Evolutionary conservation across 768 basidiomycete species (phyloP), one percentile per base, ranked within the genome.

Genomic region (Mycena belliarum): DNA sequence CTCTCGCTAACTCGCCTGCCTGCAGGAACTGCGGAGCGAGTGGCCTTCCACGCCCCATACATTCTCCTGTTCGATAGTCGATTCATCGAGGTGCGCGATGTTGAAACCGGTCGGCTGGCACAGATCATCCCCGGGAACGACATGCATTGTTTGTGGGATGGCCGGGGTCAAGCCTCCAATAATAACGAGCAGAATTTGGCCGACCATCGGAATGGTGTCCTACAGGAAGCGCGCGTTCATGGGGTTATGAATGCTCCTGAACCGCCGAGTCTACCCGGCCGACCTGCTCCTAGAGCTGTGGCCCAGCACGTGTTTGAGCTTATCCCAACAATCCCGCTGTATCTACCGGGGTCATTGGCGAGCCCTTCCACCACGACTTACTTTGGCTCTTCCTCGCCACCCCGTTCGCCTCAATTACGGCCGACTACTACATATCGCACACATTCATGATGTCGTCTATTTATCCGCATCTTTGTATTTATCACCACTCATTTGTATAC

Each of bases 141-240:
- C 61, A 79, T 95, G 42, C 85, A 88, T 25, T 93, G 92, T 66
- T 83, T 93, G 25, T 97, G 93, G 90, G 94, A 98, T 68, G 95
- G 92, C 14, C 86, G 92, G 2, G 78, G 78, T 9, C 71, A 76
- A 14, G 69, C 71, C 58, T 66, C 83, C 77, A 88, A 71, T 84
- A 86, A 65, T 80, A 86, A 52, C 79, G 89, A 66, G 81, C 84
- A 53, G 80, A 84, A 52, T 84, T 84, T 4, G 83, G 84, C 64
- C 78, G 87, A 55, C 50, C 56, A 53, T 33, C 57, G 53, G 73
- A 88, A 66, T 71, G 82, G 78, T 4, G 82, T 86, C 68, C 77
- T 79, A 32, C 89, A 90, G 65, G 93, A 95, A 61, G 85, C 92
- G 3, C 84, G 87, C 29, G 87, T 96, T 16, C 94, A 96, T 61